phyloP scores from a whole-genome alignment of 2,329 filamentous ascomycete genomes.

The Graphiopsis chlorocephala region DNA sequence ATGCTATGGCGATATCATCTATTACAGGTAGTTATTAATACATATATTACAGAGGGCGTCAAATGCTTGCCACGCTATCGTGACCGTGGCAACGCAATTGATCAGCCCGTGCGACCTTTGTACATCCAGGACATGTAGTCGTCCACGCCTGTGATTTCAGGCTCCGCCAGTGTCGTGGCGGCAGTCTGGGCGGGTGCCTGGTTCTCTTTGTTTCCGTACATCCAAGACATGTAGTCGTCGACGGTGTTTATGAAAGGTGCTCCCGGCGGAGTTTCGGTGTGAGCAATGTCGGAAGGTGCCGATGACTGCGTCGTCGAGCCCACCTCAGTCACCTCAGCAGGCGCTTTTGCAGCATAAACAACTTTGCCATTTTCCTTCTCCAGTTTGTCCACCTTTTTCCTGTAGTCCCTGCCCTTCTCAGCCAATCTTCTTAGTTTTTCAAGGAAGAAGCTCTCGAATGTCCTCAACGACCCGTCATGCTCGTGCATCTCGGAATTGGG shows the following conservation, averaged over 20 bases:
- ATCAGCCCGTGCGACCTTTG: not conserved
- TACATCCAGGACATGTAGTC: constrained; percentile 25
- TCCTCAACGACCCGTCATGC: constrained; percentile 40
- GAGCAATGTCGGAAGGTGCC: not conserved
- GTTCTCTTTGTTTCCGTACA: constrained; percentile 23
- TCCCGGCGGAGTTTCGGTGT: not conserved
- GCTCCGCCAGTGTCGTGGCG: not conserved
- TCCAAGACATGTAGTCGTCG: constrained; percentile 32
- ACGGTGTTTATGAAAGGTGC: constrained; percentile 23
- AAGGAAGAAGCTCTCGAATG: constrained; percentile 45
- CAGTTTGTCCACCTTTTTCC: constrained; percentile 53
- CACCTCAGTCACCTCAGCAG: not conserved
- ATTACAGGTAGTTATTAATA: not conserved
- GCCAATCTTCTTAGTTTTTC: constrained; percentile 48
- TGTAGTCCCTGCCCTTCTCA: constrained; percentile 57
- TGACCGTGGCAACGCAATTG: not conserved
- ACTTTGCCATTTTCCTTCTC: constrained; percentile 45
- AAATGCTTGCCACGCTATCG: not conserved
- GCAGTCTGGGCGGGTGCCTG: not conserved
- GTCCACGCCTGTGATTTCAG: constrained; percentile 19
- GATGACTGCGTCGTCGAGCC: not conserved
- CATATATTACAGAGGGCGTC: not conserved
- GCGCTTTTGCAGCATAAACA: constrained; percentile 21
- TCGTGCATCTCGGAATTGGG: constrained; percentile 34
- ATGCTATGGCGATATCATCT: not conserved